Conservation (phyloP, 176 grass and related monocot species). For the Poa pratensis region DNA sequence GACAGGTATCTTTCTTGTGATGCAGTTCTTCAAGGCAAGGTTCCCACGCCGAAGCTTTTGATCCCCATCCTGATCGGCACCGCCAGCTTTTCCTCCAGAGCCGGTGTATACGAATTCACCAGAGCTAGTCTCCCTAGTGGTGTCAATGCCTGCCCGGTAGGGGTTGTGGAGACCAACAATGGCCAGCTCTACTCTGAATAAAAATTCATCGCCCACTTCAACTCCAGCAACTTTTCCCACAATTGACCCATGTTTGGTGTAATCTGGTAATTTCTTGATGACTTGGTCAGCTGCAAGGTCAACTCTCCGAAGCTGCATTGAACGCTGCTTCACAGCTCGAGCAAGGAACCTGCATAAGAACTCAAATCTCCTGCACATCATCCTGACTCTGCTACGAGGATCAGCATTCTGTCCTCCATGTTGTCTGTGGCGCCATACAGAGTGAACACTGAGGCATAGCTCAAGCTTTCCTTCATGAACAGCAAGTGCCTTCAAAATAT, state of each 20-base stretch:
- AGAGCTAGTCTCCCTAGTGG: slow-evolving; percentile 38
- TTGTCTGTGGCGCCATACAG: slow-evolving; percentile 7
- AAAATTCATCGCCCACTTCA: slow-evolving; percentile 84
- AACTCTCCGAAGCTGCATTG: slow-evolving; percentile 35
- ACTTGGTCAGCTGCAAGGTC: slow-evolving; percentile 53
- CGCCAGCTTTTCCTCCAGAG: slow-evolving; percentile 63
- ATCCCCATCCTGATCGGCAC: slow-evolving; percentile 53
- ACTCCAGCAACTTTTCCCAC: slow-evolving; percentile 69
- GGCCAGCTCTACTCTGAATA: slow-evolving; percentile 66
- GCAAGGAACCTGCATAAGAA: slow-evolving; percentile 52
- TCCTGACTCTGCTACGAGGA: slow-evolving; percentile 45
- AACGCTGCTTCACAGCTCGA: slow-evolving; percentile 38
- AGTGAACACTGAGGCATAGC: slow-evolving; percentile 6
- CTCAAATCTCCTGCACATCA: slow-evolving; percentile 49
- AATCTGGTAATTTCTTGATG: slow-evolving; percentile 46
- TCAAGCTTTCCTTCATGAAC: slow-evolving; percentile 40
- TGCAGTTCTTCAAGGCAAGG: slow-evolving; percentile 65
- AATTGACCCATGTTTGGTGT: slow-evolving; percentile 40
- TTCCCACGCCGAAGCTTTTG: slow-evolving; percentile 72
- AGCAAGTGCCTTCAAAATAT: slow-evolving; percentile 36
- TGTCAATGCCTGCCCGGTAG: slow-evolving; percentile 69
- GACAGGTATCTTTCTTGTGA: slow-evolving; percentile 55
- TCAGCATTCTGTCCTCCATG: slow-evolving; percentile 28
- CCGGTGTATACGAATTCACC: slow-evolving; percentile 81
- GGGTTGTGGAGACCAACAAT: slow-evolving; percentile 68